Conservation (phyloP, 2,329 filamentous ascomycete species). For the Neonectria sp. region DNA sequence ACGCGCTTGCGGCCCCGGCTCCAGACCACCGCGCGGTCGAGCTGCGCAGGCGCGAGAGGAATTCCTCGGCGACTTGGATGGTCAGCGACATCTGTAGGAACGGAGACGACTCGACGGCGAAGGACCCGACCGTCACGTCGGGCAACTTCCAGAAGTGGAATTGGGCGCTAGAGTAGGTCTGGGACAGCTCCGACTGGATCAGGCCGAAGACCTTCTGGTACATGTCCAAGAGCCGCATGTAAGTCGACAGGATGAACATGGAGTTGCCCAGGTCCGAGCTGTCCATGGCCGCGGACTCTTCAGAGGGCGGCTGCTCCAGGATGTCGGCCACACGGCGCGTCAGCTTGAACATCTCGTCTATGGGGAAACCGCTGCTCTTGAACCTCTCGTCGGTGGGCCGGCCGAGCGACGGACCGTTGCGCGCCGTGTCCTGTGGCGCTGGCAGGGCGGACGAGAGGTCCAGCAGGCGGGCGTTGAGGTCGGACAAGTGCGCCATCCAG, state of each 20-base stretch:
- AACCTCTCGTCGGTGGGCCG: constrained; percentile 44
- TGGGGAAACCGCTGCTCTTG: constrained; percentile 52
- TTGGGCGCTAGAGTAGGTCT: constrained; percentile 43
- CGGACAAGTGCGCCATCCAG: constrained; percentile 58
- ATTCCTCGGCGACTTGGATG: constrained; percentile 59
- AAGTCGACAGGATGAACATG: constrained; percentile 57
- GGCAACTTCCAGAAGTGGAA: constrained; percentile 59
- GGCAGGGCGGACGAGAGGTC: constrained; percentile 55
- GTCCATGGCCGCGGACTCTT: constrained; percentile 40
- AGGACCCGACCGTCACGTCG: constrained; percentile 58
- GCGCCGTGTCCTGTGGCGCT: constrained; percentile 42
- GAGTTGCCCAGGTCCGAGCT: constrained; percentile 54
- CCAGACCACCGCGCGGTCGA: constrained; percentile 51
- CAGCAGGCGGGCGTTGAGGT: constrained; percentile 56
- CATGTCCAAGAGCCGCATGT: constrained; percentile 58
- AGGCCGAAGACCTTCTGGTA: constrained; percentile 58
- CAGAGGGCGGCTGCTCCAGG: constrained; percentile 47
- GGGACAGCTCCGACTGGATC: constrained; percentile 52
- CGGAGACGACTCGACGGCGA: constrained; percentile 57
- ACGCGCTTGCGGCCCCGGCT: constrained; percentile 37
- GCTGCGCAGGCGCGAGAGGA: constrained; percentile 53
- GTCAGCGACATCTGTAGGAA: constrained; percentile 60
- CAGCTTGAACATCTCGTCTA: constrained; percentile 59
- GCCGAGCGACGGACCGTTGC: constrained; percentile 36
- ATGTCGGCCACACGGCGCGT: constrained; percentile 56